Percentiles rank a stretch among this genome's conserved stretches.
phyloP scores from a whole-genome alignment of 768 basidiomycete genomes.

The Rhizopogon salebrosus region DNA sequence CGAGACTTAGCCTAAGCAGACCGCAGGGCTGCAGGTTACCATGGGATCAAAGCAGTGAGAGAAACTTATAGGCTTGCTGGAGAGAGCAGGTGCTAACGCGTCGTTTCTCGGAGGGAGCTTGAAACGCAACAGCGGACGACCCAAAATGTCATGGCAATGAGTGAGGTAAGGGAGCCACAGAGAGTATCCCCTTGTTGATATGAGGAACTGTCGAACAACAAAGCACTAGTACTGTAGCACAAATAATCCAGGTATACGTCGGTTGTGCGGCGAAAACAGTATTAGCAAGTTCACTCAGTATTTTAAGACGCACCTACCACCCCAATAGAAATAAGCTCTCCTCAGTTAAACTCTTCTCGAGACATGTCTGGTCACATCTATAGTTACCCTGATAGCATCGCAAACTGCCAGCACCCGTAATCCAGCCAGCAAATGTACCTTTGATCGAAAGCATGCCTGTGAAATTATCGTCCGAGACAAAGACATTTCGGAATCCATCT shows the following conservation, averaged over 20 bases:
- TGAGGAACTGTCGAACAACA: neutral
- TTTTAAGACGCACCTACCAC: conserved; percentile 45
- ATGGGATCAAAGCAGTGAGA: no score
- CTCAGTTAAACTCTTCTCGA: conserved; percentile 71
- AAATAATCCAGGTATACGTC: conserved; percentile 91
- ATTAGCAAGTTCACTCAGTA: neutral
- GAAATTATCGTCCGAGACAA: conserved; percentile 76
- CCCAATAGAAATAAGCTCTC: conserved; percentile 85
- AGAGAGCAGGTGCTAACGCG: conserved; percentile 78
- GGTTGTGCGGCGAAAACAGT: conserved; percentile 48
- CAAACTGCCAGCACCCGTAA: conserved; percentile 83
- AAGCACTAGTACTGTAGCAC: conserved; percentile 17
- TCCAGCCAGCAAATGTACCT: conserved; percentile 76
- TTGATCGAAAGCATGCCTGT: conserved; percentile 88
- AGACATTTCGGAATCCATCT: conserved; percentile 91
- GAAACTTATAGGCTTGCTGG: conserved; percentile 64
- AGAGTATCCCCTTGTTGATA: conserved; percentile 57
- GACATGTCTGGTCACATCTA: conserved; percentile 76
- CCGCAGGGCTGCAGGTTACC: conserved; percentile 42
- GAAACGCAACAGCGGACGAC: conserved; percentile 86
- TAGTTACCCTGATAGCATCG: conserved; percentile 67
- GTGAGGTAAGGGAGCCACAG: conserved; percentile 79
- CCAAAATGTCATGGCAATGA: conserved; percentile 90
- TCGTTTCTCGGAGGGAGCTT: conserved; percentile 74
- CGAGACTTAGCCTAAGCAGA: no score